Conservation (phyloP, 1,139 yeast species). For the Pichia sp. region DNA sequence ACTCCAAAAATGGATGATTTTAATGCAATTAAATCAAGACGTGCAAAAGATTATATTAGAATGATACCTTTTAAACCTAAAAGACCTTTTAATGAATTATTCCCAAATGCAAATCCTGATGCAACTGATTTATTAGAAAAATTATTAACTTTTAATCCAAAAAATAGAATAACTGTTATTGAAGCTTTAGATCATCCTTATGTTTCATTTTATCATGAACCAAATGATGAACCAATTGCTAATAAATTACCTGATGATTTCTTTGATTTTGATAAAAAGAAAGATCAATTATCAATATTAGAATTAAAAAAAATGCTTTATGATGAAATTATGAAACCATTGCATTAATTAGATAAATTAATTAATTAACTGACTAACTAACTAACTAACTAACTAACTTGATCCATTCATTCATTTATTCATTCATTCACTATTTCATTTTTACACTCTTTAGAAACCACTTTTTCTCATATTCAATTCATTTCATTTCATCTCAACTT, state of each 20-base stretch:
- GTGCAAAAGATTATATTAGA: constrained; percentile 58
- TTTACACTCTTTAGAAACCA: no score
- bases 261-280: constrained; percentile 55
- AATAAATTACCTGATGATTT: constrained; percentile 51
- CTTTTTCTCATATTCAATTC: no score
- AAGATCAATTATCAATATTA: constrained; percentile 42
- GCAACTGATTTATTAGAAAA: constrained; percentile 59
- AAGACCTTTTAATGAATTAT: constrained; percentile 35
- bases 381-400: no score
- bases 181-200: constrained; percentile 67
- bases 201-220: constrained; percentile 59
- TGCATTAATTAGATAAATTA: no score
- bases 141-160: constrained; percentile 58
- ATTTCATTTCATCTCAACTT: no score
- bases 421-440: no score
- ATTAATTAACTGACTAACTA: no score
- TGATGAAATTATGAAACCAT: constrained; percentile 46
- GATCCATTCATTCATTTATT: no score
- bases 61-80: constrained; percentile 51
- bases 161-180: constrained; percentile 54
- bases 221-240: constrained; percentile 64
- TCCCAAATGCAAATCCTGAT: constrained; percentile 45
- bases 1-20: constrained; percentile 58
- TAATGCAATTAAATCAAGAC: constrained; percentile 47
- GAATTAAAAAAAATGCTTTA: constrained; percentile 50